Evolutionary conservation across 176 grass and related monocot species (phyloP), one percentile per base, ranked within the genome.

Genomic region (Zizania latifolia): DNA sequence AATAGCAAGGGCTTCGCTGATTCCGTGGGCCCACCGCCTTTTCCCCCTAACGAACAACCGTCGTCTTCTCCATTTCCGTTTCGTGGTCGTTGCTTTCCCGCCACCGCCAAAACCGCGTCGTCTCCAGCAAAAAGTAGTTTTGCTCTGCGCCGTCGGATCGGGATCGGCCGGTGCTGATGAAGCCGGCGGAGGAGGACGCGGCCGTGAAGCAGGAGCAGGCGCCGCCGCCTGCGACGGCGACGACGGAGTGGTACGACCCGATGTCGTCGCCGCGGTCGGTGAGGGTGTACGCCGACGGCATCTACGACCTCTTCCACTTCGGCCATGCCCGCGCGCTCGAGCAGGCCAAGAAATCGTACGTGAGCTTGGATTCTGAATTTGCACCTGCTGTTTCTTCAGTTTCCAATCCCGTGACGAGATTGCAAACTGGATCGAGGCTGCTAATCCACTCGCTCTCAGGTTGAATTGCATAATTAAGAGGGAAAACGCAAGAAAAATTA

Each of bases 241-340:
- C 58, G 19, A 87, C 82, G 15, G 83, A 74, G 27, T 89, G 90
- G 83, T 92, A 83, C 65, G 90, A 92, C 41, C 71, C 75, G 21
- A 35, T 84, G 83, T 32, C 64, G 19, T 64, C 74, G 23, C 76
- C 78, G 54, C 74, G 53, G 59, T 83, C 76, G 10, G 60, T 89
- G 34, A 82, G 83, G 53, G 86, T 92, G 59, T 92, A 89, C 40
- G 90, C 86, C 5, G 86, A 92, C 8, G 90, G 86, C 39, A 89
- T 92, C 71, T 89, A 89, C 70, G 83, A 92, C 37, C 83, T 92
- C 58, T 92, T 89, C 71, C 90, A 92, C 80, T 92, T 92, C 61
- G 90, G 86, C 67, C 90, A 89, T 37, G 90, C 90, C 55, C 86
- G 72, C 43, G 90, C 86, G 51, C 86, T 92, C 43, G 90, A 92